Evolutionary conservation across 768 basidiomycete species (phyloP).

Genomic region (Leccinum variicolor): DNA sequence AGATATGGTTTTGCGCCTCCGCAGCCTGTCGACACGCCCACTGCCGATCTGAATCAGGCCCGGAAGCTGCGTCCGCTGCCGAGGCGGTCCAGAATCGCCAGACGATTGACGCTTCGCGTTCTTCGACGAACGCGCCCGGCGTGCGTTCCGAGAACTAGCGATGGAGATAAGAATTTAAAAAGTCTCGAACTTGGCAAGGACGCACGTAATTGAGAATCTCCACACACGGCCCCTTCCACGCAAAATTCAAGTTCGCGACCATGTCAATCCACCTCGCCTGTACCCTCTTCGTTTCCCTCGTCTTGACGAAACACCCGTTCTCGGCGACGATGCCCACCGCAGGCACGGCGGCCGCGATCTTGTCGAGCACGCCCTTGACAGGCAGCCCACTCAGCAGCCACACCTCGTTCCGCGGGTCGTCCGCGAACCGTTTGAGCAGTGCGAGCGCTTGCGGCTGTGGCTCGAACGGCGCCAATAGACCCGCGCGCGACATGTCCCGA

Average conservation of each 20-base stretch:
- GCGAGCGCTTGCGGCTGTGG: constrained; percentile 40
- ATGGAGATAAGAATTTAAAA: neutral
- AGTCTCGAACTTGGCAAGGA: constrained; percentile 8
- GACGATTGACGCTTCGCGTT: constrained; percentile 76
- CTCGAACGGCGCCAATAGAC: constrained; percentile 40
- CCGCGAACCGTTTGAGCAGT: constrained; percentile 54
- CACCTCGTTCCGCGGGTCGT: constrained; percentile 69
- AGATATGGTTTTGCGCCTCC: constrained; percentile 90
- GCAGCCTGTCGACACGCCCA: constrained; percentile 88
- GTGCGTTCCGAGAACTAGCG: constrained; percentile 83
- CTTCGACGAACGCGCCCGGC: constrained; percentile 80
- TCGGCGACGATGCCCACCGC: constrained; percentile 82
- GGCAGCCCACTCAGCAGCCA: constrained; percentile 80
- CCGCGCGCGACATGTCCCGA: constrained; percentile 48
- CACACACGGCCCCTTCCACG: constrained; percentile 77
- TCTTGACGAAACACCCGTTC: constrained; percentile 84
- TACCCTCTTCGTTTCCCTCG: constrained; percentile 33
- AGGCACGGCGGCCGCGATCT: constrained; percentile 56
- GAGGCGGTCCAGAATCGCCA: constrained; percentile 80
- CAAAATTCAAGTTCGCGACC: constrained; percentile 73
- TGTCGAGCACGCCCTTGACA: constrained; percentile 59
- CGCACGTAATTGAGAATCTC: constrained; percentile 84
- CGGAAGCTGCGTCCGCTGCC: constrained; percentile 31
- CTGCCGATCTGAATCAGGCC: constrained; percentile 48
- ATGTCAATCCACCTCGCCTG: constrained; percentile 68